Evolutionary conservation across 352 stramenopile genomes (phyloP), one percentile per base, ranked within the genome.

Genomic region (Globisporangium takayamanum): DNA sequence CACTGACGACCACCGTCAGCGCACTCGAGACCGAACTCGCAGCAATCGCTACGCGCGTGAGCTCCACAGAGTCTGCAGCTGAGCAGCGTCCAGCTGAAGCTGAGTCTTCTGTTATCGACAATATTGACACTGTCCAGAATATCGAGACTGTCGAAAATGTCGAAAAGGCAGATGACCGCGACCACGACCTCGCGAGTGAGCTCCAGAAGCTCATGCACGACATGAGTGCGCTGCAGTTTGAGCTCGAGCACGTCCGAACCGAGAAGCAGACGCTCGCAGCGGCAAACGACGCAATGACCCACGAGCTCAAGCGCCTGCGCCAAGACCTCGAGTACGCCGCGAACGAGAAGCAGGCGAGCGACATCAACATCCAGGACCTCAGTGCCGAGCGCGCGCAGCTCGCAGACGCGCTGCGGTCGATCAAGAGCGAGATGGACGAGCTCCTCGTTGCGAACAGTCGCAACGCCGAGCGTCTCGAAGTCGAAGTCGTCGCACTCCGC

Each of bases 201-300:
- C 39, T 83, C n/a, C 58, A 74, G 50, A 52, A 63, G 30, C 69
- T 83, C 36, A 63, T 80, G 56, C 61, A 72, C 41, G 73, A 80
- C 37, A 36, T 80, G 48, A 50, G 61, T 2, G 67, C 74, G 50
- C 33, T 83, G 46, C 71, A 74, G 49, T 62, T 67, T 18, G 53
- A 70, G 54, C 55, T 76, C 30, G 74, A 81, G 36, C 42, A 57
- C 11, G 28, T 49, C 22, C 53, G 15, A n/a, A 33, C 26, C 1
- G 52, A 62, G 25, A 62, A 66, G 44, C 53, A 18, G 6, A 20
- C 44, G n/a, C 26, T 66, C 11, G 25, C 5, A 18, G n/a, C 18
- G 22, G 16, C 44, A 10, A 42, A 7, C 10, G 37, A 47, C 20
- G 33, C 50, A 6, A 37, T 15, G 25, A 10, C 14, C 7, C 55